phyloP scores from a whole-genome alignment of 805 yeast genomes.

The Teunomyces panamensis region DNA sequence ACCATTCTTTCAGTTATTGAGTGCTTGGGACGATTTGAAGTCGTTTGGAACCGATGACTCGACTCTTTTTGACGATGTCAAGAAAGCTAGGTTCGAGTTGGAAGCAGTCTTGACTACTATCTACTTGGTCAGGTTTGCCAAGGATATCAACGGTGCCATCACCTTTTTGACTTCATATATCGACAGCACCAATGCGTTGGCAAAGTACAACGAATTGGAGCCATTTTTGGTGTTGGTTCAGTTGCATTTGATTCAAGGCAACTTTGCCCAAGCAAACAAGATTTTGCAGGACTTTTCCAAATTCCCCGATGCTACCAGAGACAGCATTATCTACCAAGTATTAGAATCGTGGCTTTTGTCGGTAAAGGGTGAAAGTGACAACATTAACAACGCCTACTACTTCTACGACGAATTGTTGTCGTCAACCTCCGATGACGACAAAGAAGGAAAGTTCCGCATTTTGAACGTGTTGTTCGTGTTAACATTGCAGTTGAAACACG shows the following conservation, averaged over 20 bases:
- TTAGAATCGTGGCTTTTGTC: slow-evolving; percentile 67
- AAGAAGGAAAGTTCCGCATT: slow-evolving; percentile 30
- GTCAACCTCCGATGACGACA: slow-evolving; percentile 36
- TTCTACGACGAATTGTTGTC: slow-evolving; percentile 81
- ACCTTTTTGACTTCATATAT: slow-evolving; percentile 27
- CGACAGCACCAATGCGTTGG: slow-evolving; percentile 15
- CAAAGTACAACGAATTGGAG: slow-evolving; percentile 34
- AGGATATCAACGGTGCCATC: slow-evolving; percentile 38
- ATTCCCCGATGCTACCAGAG: slow-evolving; percentile 42
- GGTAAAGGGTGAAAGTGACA: slow-evolving; percentile 39
- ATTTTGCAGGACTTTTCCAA: slow-evolving; percentile 29
- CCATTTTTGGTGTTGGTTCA: slow-evolving; percentile 40
- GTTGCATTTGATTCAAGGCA: slow-evolving; percentile 37
- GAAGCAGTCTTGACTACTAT: slow-evolving; percentile 41
- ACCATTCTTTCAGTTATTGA: slow-evolving; percentile 33
- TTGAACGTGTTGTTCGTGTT: slow-evolving; percentile 65
- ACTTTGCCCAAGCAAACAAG: slow-evolving; percentile 30
- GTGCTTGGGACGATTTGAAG: slow-evolving; percentile 43
- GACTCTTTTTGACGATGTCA: slow-evolving; percentile 41
- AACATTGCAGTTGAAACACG: slow-evolving; percentile 73
- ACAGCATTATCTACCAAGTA: slow-evolving; percentile 72
- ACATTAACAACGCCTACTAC: slow-evolving; percentile 45
- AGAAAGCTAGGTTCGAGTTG: slow-evolving; percentile 31
- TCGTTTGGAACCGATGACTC: slow-evolving; percentile 43
- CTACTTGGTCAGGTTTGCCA: slow-evolving; percentile 34